Conservation (phyloP, 495 filamentous ascomycete genomes). For the Penicillium simplicissimum region DNA sequence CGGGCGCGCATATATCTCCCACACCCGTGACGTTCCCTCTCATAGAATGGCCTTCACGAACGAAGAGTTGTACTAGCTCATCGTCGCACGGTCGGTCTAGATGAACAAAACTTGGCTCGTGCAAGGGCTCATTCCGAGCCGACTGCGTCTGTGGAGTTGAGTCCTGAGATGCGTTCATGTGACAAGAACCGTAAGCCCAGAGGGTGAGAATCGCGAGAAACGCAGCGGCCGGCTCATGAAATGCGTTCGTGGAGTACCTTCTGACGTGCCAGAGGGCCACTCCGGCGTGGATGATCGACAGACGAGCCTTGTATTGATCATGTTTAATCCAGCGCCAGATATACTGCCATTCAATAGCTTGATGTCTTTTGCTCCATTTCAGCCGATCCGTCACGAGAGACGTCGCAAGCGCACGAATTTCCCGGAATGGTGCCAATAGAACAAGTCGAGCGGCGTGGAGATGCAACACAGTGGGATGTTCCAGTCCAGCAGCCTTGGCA, state of each 20-base stretch:
- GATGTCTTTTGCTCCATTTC: constrained; percentile 35
- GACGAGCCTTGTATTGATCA: constrained; percentile 56
- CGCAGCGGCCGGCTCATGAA: constrained; percentile 51
- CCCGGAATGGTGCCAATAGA: constrained; percentile 41
- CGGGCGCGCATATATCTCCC: constrained; percentile 47
- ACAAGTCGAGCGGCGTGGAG: constrained; percentile 51
- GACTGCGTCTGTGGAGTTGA: constrained; percentile 11
- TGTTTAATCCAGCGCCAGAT: constrained; percentile 51
- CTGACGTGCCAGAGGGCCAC: constrained; percentile 51
- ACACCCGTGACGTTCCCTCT: constrained; percentile 49
- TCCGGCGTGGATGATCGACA: constrained; percentile 56
- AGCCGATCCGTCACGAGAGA: constrained; percentile 34
- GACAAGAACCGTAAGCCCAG: constrained; percentile 53
- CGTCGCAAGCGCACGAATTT: constrained; percentile 40
- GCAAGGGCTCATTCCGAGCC: constrained; percentile 9
- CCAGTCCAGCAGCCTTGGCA: constrained; percentile 46
- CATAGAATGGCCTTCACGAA: constrained; percentile 50
- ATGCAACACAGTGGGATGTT: constrained; percentile 53
- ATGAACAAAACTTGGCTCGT: constrained; percentile 43
- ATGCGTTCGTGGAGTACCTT: constrained; percentile 47
- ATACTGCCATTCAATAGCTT: constrained; percentile 43
- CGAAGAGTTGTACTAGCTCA: constrained; percentile 55
- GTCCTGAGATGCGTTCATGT: constrained; percentile 18
- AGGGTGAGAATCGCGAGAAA: constrained; percentile 51
- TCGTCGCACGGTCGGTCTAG: constrained; percentile 56